These are phyloP conservation scores for Symmetrospora coprosmae DNA, from an alignment of 768 basidiomycete genomes.

Conservation along the genomic window DNA sequence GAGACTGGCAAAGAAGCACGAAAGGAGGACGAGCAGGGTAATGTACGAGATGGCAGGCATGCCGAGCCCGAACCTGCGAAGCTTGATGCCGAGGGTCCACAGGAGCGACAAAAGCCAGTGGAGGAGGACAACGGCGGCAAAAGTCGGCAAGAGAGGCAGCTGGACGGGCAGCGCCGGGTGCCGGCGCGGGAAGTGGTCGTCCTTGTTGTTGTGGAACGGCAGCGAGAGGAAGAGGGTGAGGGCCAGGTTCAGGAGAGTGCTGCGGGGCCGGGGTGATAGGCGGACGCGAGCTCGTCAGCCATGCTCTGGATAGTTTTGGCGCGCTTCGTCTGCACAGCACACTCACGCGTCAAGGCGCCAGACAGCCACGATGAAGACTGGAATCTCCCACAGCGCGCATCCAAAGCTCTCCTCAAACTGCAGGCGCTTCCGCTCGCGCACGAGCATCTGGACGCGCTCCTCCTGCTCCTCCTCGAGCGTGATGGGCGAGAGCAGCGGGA, in stretches of 20 bases:
- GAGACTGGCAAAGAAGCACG: constrained; percentile 8
- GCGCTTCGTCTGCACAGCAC: no score
- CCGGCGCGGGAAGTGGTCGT: neutral
- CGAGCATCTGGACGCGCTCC: constrained; percentile 13
- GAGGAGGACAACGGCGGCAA: neutral
- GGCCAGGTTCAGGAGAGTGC: constrained; percentile 28
- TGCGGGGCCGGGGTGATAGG: neutral
- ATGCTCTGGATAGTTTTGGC: neutral
- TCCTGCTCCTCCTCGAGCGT: constrained; percentile 9
- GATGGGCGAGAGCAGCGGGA: neutral
- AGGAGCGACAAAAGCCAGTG: constrained; percentile 22
- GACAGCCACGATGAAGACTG: constrained; percentile 26
- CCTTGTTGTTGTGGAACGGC: constrained; percentile 27
- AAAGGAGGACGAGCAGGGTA: constrained; percentile 1
- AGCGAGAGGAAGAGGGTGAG: constrained; percentile 31
- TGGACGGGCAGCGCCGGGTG: constrained; percentile 25
- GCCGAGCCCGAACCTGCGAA: neutral
- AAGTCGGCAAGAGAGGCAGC: constrained; percentile 26
- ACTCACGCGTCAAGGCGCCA: constrained; percentile 30
- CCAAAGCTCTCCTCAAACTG: constrained; percentile 29
- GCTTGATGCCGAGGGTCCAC: constrained; percentile 23
- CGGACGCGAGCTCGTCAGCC: neutral
- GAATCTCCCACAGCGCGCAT: constrained; percentile 27
- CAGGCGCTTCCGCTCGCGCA: constrained; percentile 22
- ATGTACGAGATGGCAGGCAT: constrained; percentile 25